A percentile compares a stretch with the other conserved stretches of the same genome.
These are phyloP conservation scores for Botrytis fragariae DNA, from an alignment of 2,329 filamentous ascomycete genomes.

Conservation along the genomic window DNA sequence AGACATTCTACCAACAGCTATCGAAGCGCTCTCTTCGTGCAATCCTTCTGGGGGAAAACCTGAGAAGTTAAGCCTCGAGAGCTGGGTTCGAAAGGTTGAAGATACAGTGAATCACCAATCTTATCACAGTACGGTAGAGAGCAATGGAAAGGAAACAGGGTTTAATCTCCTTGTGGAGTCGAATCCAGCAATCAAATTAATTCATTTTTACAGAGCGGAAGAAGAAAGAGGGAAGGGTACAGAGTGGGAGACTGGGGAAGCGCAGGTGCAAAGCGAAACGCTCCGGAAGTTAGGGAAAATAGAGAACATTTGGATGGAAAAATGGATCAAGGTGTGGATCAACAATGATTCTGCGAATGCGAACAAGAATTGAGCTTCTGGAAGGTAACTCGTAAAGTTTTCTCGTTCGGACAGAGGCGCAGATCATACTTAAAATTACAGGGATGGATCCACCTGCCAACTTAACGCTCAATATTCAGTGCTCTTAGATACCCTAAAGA, in stretches of 20 bases:
- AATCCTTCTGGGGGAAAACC: no score
- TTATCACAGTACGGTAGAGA: not conserved
- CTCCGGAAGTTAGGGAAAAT: not conserved
- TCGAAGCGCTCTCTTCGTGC: not conserved
- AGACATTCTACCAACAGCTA: not conserved
- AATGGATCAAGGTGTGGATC: constrained; percentile 4
- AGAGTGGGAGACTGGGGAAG: constrained; percentile 4
- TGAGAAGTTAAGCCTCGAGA: not conserved
- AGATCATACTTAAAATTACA: no score
- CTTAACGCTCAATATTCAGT: no score
- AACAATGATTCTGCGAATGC: not conserved
- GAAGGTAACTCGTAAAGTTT: no score
- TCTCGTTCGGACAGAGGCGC: no score
- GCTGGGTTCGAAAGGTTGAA: not conserved
- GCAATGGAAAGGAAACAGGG: not conserved
- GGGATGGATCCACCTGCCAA: no score
- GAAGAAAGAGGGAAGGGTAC: not conserved
- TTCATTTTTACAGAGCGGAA: not conserved
- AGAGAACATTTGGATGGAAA: not conserved
- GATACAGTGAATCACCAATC: not conserved
- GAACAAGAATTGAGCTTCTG: no score
- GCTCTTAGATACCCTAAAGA: no score
- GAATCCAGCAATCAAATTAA: not conserved
- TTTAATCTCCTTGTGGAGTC: not conserved
- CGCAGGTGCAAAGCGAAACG: not conserved